Base-by-base conservation (phyloP, 176 grass and related monocot species). In the Ensete glaucum region DNA sequence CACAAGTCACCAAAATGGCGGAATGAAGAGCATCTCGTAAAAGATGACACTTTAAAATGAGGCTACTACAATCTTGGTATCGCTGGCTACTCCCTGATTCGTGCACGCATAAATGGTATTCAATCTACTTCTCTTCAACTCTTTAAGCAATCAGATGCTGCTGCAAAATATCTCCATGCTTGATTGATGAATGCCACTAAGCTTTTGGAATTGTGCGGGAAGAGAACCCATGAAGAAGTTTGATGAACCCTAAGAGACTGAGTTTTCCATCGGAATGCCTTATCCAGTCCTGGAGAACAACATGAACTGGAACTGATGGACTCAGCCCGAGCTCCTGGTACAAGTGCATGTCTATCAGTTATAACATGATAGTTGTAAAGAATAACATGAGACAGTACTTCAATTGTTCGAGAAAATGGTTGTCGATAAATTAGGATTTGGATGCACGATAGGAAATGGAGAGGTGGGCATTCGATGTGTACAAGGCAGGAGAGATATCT, bases 231-330 rank as follows among this genome's bases (percentile, higher is more conserved):
- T 99, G 96, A 76, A 99, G 67, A 21, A 99, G 90, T 82, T 99
- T 99, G 67, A 99, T 86, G 78, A 99, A 99, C 23, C 96, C 96
- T 0, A 99, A 85, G 88, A 95, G 93, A 75, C 96, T 99, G 7
- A 99, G 88, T 62, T 99, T 99, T 74, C 96, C 96, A 11, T 99
- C 96, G 0, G 91, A 73, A 13, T 91, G 96, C 73, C 96, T 77
- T 66, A 99, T 88, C 96, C 96, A 99, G 51, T 99, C 96, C 76
- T 99, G 88, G 82, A 99, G 96, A 73, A 99, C 96, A 52, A 95
- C 88, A 15, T 99, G 96, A 26, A 99, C 85, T 52, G 96, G 96
- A 17, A 99, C 91, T 0, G 96, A 99, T 0, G 96, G 91, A 77
- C 96, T 85, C 60, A 95, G 91, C n/a, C 96, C 88, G 23, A 99